Base-by-base conservation (phyloP, 352 stramenopile species). In the Phytophthora chlamydospora region DNA sequence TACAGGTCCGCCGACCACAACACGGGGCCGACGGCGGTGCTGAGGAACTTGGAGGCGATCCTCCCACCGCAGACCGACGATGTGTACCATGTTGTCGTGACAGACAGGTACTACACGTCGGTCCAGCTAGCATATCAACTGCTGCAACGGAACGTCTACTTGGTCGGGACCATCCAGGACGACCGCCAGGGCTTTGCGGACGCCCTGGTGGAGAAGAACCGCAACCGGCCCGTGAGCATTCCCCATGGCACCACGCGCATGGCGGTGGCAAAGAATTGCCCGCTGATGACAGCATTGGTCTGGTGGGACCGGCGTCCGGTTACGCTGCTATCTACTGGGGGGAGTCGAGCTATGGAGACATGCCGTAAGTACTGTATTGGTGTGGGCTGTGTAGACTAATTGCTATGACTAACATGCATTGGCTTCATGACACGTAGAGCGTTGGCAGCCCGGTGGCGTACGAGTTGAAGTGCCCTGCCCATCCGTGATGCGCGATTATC, bases 241-340 rank as follows among this genome's bases (percentile, higher is more conserved):
- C n/a, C n/a, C n/a, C 43, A 39, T 24, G 43, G 43, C 3, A 50
- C 43, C 13, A 39, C 27, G 0, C 27, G 27, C 8, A 50, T 39
- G 43, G 43, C 43, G 24, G 43, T 50, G 10, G 43, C 27, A 2
- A 50, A 50, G n/a, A 50, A 50, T 14, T 50, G 43, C 13, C 43
- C 43, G 9, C 3, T 14, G 3, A 38, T 50, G 43, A 50, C 43
- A 4, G n/a, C 12, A 21, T n/a, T 50, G 14, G 24, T 50, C 5
- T 50, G 45, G 45, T 52, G 45, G 45, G 31, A 52, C n/a, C 27
- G 45, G 13, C 13, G 32, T n/a, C 45, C 45, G 7, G 45, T 51
- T 5, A 27, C 38, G 29, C 12, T 51, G 13, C 31, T 51, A 27
- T 10, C 12, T 16, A 39, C 44, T 10, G 32, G 45, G 5, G 45